Evolutionary conservation across 2,329 filamentous ascomycete genomes (phyloP).

Genomic region (Ophiostoma triangulosporum): DNA sequence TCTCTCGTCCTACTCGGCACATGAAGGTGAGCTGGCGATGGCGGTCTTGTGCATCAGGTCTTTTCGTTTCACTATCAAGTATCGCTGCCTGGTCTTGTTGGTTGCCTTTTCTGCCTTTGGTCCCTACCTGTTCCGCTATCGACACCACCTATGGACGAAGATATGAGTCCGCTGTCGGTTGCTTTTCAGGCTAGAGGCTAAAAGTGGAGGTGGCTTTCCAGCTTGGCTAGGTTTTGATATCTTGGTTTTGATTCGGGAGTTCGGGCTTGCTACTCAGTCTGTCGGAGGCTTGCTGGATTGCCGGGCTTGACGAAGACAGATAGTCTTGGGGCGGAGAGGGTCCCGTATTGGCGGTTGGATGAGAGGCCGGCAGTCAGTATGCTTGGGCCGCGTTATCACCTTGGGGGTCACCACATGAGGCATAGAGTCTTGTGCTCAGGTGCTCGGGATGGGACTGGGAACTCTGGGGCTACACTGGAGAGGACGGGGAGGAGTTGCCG

Average conservation of each 20-base stretch:
- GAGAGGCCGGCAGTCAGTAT: not conserved
- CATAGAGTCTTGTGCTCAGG: not conserved
- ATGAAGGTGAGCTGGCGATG: constrained; percentile 4
- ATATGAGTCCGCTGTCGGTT: constrained; percentile 65
- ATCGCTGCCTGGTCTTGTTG: constrained; percentile 15
- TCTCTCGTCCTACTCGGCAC: not conserved
- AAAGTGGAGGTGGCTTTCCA: constrained; percentile 12
- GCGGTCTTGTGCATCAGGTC: constrained; percentile 14
- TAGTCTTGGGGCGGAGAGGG: not conserved
- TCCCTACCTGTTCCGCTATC: not conserved
- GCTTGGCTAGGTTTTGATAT: constrained; percentile 8
- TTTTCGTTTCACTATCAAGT: constrained; percentile 8
- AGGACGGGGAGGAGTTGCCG: constrained; percentile 8
- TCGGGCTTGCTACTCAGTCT: not conserved
- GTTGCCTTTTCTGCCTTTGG: constrained; percentile 15
- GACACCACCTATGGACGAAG: constrained; percentile 51
- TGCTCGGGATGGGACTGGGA: constrained; percentile 1
- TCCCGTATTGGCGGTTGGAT: not conserved
- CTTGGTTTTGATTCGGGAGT: constrained; percentile 1
- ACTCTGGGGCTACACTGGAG: constrained; percentile 5
- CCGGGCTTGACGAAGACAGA: not conserved
- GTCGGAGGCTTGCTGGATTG: constrained; percentile 9
- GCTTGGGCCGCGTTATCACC: constrained; percentile 7
- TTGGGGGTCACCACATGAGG: constrained; percentile 4
- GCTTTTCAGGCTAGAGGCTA: not conserved